Conservation (phyloP, 805 yeast species). For the Candida cerambycidarum region DNA sequence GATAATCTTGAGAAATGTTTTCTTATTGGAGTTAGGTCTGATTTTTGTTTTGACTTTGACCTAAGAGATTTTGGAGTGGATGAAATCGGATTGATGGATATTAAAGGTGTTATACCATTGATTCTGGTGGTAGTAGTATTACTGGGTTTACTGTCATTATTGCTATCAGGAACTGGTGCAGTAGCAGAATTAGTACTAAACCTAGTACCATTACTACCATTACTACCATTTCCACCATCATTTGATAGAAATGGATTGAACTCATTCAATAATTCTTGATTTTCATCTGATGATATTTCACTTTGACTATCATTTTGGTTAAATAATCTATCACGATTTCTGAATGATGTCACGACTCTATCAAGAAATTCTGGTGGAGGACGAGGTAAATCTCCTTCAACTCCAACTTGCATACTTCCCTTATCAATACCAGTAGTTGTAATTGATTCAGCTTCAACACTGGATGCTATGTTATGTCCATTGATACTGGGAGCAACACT, state of each 20-base stretch:
- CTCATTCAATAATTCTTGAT: constrained; percentile 20
- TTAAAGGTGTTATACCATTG: no score
- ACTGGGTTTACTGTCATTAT: no score
- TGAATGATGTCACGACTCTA: constrained; percentile 1
- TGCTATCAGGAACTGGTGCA: no score
- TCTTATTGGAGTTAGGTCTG: constrained; percentile 13
- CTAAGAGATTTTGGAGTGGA: constrained; percentile 1
- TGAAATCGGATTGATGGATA: not conserved
- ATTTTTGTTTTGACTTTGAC: not conserved
- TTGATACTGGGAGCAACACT: not conserved
- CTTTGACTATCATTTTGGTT: constrained; percentile 8
- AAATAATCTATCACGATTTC: constrained; percentile 3
- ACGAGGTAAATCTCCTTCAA: constrained; percentile 16
- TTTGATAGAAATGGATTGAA: constrained; percentile 18
- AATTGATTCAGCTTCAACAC: constrained; percentile 17
- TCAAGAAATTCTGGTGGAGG: constrained; percentile 16
- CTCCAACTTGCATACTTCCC: constrained; percentile 15
- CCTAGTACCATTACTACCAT: not conserved
- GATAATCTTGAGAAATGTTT: constrained; percentile 17
- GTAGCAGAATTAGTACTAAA: not conserved
- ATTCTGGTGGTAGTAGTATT: not conserved
- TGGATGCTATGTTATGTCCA: constrained; percentile 12
- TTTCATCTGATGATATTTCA: constrained; percentile 18
- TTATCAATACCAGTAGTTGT: constrained; percentile 14
- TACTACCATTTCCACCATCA: no score